Base-by-base conservation (phyloP, 176 grass and related monocot genomes). In the Saccharum officinarum region DNA sequence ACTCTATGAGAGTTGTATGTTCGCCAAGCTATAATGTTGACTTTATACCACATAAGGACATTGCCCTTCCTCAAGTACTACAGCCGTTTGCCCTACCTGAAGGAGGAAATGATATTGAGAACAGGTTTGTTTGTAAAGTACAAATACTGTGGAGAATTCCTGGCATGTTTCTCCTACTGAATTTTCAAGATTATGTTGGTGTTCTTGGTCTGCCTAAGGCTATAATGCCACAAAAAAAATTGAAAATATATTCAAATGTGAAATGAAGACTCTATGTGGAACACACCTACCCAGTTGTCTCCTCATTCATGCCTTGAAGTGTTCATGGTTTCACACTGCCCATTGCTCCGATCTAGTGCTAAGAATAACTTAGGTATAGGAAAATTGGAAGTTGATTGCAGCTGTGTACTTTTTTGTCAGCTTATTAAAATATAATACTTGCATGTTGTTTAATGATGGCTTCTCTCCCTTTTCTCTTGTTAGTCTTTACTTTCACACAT, bases 1-100 rank as follows among this genome's bases (percentile, higher is more conserved):
- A 96, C 46, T 99, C 97, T 36, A 98, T 98, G 88, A 85, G 93
- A 83, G 90, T 90, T 78, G 93, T 99, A 39, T 99, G 97, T 82
- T 96, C 93, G 2, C 89, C 92, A 15, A 99, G 93, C 80, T 99
- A 99, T 84, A 89, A 99, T 72, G 90, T 96, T 82, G 90, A 86
- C 59, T 99, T 89, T 72, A 92, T 96, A 45, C 92, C 93, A 0
- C 91, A 96, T 65, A 99, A 99, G 86, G 93, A 99, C 65, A 64
- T 99, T 54, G 93, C 93, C 76, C 89, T 99, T 84, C 93, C 97
- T 81, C 92, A 99, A 95, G 85, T 99, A 63, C 83, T 99, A 26
- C 97, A 99, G 47, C 97, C 97, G 8, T 99, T 99, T 88, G 93
- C 97, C 87, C 90, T 99, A 22, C 97, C 90, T 44, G 79, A 86